A percentile compares a stretch with the other conserved stretches of the same genome.
phyloP scores from a whole-genome alignment of 108 stramenopile genomes.

The Pseudonitzschia pungens region DNA sequence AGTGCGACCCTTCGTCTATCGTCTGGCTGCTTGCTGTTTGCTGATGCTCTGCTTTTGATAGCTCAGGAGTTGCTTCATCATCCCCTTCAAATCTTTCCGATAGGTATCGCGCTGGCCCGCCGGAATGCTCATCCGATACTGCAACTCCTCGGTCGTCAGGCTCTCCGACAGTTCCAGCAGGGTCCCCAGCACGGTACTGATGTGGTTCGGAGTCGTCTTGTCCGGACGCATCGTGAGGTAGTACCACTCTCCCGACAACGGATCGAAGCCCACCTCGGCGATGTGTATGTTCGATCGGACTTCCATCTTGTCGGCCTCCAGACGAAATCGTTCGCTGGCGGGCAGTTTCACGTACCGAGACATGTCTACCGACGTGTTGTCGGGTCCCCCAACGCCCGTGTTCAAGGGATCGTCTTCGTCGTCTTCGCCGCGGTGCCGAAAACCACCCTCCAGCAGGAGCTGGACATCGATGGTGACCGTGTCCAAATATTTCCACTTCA shows the following conservation, averaged over 20 bases:
- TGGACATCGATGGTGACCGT: slow-evolving; percentile 95
- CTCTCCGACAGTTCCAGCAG: slow-evolving; percentile 84
- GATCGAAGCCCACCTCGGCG: slow-evolving; percentile 88
- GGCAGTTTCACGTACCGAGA: slow-evolving; percentile 76
- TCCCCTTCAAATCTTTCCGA: slow-evolving; percentile 66
- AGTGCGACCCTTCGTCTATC: no score
- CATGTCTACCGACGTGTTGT: slow-evolving; percentile 80
- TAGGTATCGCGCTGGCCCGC: slow-evolving; percentile 80
- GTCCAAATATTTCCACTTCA: slow-evolving; percentile 98
- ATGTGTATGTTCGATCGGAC: slow-evolving; percentile 57
- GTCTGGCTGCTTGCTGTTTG: neutral
- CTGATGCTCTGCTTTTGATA: slow-evolving; percentile 49
- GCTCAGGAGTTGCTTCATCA: slow-evolving; percentile 78
- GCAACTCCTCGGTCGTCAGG: slow-evolving; percentile 80
- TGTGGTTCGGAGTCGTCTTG: slow-evolving; percentile 84
- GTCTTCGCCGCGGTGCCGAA: slow-evolving; percentile 17
- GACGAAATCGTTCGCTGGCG: slow-evolving; percentile 65
- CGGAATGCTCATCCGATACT: slow-evolving; percentile 83
- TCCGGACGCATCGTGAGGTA: slow-evolving; percentile 88
- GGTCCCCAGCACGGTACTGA: slow-evolving; percentile 82
- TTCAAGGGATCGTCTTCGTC: slow-evolving; percentile 51
- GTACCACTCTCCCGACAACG: slow-evolving; percentile 90
- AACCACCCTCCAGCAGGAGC: slow-evolving; percentile 51
- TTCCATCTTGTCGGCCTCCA: slow-evolving; percentile 75
- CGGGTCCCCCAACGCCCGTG: slow-evolving; percentile 77